phyloP scores from a whole-genome alignment of 2,329 filamentous ascomycete species.

The Aspergillus amoenus region DNA sequence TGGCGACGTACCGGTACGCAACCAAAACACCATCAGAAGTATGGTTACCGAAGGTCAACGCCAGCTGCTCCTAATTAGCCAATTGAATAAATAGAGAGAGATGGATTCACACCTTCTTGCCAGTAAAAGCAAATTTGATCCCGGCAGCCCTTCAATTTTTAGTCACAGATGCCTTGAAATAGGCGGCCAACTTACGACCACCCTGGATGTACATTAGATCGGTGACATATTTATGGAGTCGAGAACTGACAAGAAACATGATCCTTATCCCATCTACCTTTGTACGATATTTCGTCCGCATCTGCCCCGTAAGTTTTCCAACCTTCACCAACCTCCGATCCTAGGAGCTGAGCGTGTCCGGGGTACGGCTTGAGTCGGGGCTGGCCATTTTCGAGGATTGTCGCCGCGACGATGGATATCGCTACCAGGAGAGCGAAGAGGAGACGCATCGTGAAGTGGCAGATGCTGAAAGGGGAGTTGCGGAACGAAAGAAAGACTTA shows the following conservation, averaged over 20 bases:
- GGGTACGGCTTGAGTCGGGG: slow-evolving; percentile 38
- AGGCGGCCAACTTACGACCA: slow-evolving; percentile 51
- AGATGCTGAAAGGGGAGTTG: neutral
- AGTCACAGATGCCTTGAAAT: neutral
- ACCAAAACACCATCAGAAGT: slow-evolving; percentile 54
- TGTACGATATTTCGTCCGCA: slow-evolving; percentile 58
- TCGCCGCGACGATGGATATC: slow-evolving; percentile 24
- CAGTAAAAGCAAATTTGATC: slow-evolving; percentile 57
- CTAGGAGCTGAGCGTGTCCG: slow-evolving; percentile 33
- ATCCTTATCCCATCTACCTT: slow-evolving; percentile 62
- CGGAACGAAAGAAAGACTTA: neutral
- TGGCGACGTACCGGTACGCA: slow-evolving; percentile 44
- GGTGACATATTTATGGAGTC: neutral
- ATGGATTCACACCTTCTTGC: slow-evolving; percentile 39
- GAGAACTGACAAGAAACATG: slow-evolving; percentile 51
- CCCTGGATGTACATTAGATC: slow-evolving; percentile 28
- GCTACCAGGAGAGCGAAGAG: neutral
- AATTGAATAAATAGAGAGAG: neutral
- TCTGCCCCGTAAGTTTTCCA: slow-evolving; percentile 53
- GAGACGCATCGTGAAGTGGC: neutral
- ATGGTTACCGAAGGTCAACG: slow-evolving; percentile 53
- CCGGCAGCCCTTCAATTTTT: slow-evolving; percentile 44
- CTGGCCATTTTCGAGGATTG: slow-evolving; percentile 47
- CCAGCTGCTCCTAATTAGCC: slow-evolving; percentile 33
- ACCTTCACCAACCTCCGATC: slow-evolving; percentile 21